These are phyloP conservation scores for Alternaria angustiovoidea DNA, from an alignment of 2,329 filamentous ascomycete genomes.

Conservation along the genomic window DNA sequence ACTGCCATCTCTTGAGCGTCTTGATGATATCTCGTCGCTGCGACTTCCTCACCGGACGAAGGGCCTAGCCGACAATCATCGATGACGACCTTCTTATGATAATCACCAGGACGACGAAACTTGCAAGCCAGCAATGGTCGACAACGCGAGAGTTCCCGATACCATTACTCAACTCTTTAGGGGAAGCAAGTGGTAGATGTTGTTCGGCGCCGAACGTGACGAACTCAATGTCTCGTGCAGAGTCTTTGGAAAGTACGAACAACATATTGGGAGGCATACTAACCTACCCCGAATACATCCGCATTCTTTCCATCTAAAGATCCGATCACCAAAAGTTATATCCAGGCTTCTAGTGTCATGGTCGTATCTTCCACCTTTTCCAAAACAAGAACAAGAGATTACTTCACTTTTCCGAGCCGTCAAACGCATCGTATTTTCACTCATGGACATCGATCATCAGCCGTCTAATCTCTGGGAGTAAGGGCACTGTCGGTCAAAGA, in stretches of 20 bases:
- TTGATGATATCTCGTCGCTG: constrained; percentile 47
- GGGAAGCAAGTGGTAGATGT: too few relatives aligned
- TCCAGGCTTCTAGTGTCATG: background rate
- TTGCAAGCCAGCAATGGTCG: constrained; percentile 50
- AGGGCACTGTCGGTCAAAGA: background rate
- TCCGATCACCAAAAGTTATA: too few relatives aligned
- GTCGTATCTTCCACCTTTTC: background rate
- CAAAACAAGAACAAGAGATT: background rate
- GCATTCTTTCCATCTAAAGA: background rate
- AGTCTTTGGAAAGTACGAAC: too few relatives aligned
- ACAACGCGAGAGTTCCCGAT: constrained; percentile 50
- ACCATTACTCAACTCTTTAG: constrained; percentile 3
- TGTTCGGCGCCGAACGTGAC: too few relatives aligned
- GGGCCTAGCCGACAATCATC: constrained; percentile 47
- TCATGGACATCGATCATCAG: background rate
- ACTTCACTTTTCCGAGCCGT: constrained; percentile 14
- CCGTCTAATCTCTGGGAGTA: background rate
- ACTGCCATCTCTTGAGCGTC: constrained; percentile 54
- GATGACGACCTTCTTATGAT: constrained; percentile 53
- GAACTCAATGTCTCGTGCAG: too few relatives aligned
- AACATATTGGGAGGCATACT: too few relatives aligned
- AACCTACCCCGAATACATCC: background rate
- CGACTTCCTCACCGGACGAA: constrained; percentile 39
- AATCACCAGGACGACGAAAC: constrained; percentile 54
- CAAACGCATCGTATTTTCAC: background rate